Conservation (phyloP, 78 protist genomes). For the Isochrysis galbana region DNA sequence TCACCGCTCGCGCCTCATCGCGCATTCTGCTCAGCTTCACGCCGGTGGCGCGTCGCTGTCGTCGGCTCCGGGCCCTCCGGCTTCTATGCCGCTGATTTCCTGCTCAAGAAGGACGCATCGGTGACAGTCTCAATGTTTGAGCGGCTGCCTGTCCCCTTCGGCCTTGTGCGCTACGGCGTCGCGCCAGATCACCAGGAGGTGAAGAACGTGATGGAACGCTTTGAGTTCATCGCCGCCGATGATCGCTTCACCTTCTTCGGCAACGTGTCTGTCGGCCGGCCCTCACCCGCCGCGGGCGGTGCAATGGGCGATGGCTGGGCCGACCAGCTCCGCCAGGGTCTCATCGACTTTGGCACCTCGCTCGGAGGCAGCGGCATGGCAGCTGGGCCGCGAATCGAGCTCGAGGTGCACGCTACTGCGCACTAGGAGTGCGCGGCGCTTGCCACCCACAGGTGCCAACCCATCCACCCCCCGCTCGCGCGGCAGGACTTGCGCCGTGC, state of each 20-base stretch:
- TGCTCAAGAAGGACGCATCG: background rate
- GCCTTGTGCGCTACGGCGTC: conserved; percentile 82
- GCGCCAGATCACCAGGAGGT: conserved; percentile 83
- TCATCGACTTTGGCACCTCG: background rate
- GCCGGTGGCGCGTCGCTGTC: conserved; percentile 23
- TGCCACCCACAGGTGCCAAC: too few relatives aligned
- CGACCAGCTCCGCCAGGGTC: background rate
- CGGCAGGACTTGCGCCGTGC: background rate
- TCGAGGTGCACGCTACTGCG: too few relatives aligned
- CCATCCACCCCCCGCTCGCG: too few relatives aligned
- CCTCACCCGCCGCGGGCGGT: background rate
- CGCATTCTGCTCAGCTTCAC: background rate
- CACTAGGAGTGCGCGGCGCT: too few relatives aligned
- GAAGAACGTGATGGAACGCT: conserved; percentile 30
- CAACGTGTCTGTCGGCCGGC: conserved; percentile 28
- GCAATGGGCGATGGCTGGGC: background rate
- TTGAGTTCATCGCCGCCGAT: conserved; percentile 24
- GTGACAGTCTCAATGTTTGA: conserved; percentile 65
- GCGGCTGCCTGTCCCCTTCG: conserved; percentile 72
- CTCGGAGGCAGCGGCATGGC: background rate
- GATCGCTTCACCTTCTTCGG: background rate
- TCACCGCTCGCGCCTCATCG: background rate
- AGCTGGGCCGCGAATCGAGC: background rate
- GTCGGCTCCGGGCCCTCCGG: conserved; percentile 77
- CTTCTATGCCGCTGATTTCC: conserved; percentile 50